Evolutionary conservation across 2,329 filamentous ascomycete genomes (phyloP).

Genomic region (Acrocalymma vagum): DNA sequence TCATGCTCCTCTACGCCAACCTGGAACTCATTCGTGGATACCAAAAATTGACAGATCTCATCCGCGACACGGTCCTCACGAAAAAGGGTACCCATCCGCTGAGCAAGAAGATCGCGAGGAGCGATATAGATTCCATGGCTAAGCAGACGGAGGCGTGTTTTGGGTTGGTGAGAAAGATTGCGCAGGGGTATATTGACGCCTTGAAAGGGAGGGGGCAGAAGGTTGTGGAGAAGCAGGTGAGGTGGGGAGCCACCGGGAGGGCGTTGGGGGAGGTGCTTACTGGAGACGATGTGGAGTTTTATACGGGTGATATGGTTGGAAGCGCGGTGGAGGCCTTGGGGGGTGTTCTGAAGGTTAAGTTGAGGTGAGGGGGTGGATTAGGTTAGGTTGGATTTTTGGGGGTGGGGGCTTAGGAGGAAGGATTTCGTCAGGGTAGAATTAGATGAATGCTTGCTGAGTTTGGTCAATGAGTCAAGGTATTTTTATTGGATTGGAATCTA

Average conservation of each 20-base stretch:
- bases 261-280: conserved; percentile 26
- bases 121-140: conserved; percentile 20
- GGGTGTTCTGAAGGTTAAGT: conserved; percentile 41
- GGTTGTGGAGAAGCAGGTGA: conserved; percentile 30
- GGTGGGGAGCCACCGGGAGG: conserved; percentile 32
- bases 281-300: conserved; percentile 31
- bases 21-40: conserved; percentile 31
- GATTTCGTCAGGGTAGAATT: too few relatives aligned
- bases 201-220: conserved; percentile 28
- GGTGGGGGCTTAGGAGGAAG: too few relatives aligned
- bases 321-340: conserved; percentile 40
- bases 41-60: conserved; percentile 19
- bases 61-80: conserved; percentile 23
- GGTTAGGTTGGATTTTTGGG: too few relatives aligned
- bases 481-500: too few relatives aligned
- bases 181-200: conserved; percentile 22
- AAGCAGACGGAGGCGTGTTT: conserved; percentile 18
- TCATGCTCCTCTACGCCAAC: conserved; percentile 30
- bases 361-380: too few relatives aligned
- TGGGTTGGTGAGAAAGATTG: conserved; percentile 21
- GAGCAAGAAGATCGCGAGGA: conserved; percentile 22
- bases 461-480: too few relatives aligned
- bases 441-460: too few relatives aligned
- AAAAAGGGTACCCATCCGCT: conserved; percentile 25
- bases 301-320: conserved; percentile 40